Evolutionary conservation across 768 basidiomycete genomes (phyloP), one percentile per base, ranked within the genome.

Genomic region (Hygrophoropsis aurantiaca): DNA sequence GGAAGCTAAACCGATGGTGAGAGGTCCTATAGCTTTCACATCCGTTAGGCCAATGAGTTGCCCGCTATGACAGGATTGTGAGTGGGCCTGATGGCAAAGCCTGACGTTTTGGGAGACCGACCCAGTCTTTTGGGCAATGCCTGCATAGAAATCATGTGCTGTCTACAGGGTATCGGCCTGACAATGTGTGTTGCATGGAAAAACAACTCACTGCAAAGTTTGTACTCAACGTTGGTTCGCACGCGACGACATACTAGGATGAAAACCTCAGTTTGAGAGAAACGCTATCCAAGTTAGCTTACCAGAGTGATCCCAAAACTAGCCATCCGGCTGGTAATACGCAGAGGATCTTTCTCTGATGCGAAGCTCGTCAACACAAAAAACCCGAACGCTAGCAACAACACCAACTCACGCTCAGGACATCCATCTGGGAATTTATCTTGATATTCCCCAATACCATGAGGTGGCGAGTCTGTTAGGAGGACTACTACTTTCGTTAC

Each of bases 391-490:
- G 13, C 44, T 35, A 20, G 43, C 26, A 34, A 43, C 10, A 23
- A 18, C 41, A 33, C 38, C 33, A 11, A 30, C 21, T n/a, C 20
- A 33, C 26, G 46, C 10, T 34, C 23, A 37, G 49, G 45, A 35
- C 23, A 47, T 11, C 44, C 37, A 25, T 60, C 37, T 4, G 46
- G 44, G 44, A 64, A 64, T 48, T 73, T 75, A 62, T 82, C 80
- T 11, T 74, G 77, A 21, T 60, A 58, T 55, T 81, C 78, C 18
- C 78, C 79, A 37, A 82, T 70, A 9, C 80, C 81, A 64, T 82
- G 81, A 1, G 80, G 78, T 27, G 80, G 79, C 1, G 81, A 73
- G 59, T 82, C 81, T 11, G 80, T 78, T 38, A 82, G 75, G 15
- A 81, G 63, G 2, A 83, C 72, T 15, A 72, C 70, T 64, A 82